Evolutionary conservation across 768 basidiomycete species (phyloP).

Genomic region (Suillus luteus): DNA sequence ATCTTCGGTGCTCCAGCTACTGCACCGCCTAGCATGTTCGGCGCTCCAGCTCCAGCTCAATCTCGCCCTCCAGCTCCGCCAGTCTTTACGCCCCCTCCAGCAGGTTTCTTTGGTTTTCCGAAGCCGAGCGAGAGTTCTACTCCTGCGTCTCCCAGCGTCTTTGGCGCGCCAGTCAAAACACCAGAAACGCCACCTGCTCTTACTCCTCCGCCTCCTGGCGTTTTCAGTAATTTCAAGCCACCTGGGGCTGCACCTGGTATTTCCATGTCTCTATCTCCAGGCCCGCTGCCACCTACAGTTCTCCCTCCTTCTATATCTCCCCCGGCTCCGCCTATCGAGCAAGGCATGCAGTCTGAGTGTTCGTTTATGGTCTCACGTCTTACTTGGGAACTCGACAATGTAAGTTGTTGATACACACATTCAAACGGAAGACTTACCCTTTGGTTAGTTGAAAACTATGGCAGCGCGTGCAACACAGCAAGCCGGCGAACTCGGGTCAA

Average conservation of each 20-base stretch:
- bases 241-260: conserved; percentile 6
- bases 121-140: conserved; percentile 12
- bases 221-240: conserved; percentile 12
- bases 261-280: conserved; percentile 11
- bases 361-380: conserved; percentile 47
- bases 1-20: conserved; percentile 13
- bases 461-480: conserved; percentile 41
- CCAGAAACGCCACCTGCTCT: conserved; percentile 11
- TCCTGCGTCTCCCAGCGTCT: conserved; percentile 9
- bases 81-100: neutral
- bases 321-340: conserved; percentile 38
- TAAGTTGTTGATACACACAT: conserved; percentile 36
- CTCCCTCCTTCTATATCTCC: conserved; percentile 15
- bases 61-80: neutral
- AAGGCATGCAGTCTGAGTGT: conserved; percentile 73
- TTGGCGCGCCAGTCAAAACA: conserved; percentile 13
- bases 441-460: conserved; percentile 44
- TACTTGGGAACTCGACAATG: conserved; percentile 56
- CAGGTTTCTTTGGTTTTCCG: conserved; percentile 2
- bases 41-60: neutral
- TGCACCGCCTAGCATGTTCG: neutral
- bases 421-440: neutral
- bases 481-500: conserved; percentile 33
- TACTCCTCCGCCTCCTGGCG: conserved; percentile 18
- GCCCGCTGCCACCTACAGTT: conserved; percentile 1